Evolutionary conservation across 139 green algal species (phyloP), one percentile per base, ranked within the genome.

Genomic region (Monoraphidium neglectum): DNA sequence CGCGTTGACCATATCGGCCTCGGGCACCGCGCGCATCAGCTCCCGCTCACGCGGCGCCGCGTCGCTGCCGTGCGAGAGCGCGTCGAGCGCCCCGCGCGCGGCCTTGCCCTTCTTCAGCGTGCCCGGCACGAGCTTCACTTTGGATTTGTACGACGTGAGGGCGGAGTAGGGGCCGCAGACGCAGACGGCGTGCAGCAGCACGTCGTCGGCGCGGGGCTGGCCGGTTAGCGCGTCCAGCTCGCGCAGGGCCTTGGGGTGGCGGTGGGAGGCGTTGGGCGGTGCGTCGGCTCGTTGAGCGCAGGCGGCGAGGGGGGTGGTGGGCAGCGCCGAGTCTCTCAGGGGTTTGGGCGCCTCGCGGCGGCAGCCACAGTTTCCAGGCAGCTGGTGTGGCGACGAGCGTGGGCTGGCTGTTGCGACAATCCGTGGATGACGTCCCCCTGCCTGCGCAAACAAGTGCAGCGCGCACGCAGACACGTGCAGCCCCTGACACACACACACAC

Each of bases 91-190:
- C 83, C 93, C 88, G 3, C 87, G 87, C 2, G 77, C 88, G 2
- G 93, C 94, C 80, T 96, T 97, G 77, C 96, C 96, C 83, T 98
- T 98, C 83, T 96, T 97, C 51, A 93, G 80, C 1, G 84, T 90
- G 30, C 96, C 96, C 8, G 84, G 86, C 21, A 78, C 83, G 51
- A 90, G 74, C 80, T 90, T 90, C 63, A 87, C 86, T 68, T 93
- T 93, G 85, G 88, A 96, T 87, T 97, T 98, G 88, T 92, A 99
- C 53, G 32, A 57, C 43, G 81, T 57, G 12, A 89, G 28, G 13
- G 80, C 77, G 10, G 83, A 53, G 85, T 98, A 98, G 13, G 95
- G 95, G 13, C 86, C 95, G 81, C 92, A 97, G 65, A 99, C 89
- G 2, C 94, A 93, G 32, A 99, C 64, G 4, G 92, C 93, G 75